Conservation (phyloP, 2,329 filamentous ascomycete genomes). For the Erysiphe pisi region DNA sequence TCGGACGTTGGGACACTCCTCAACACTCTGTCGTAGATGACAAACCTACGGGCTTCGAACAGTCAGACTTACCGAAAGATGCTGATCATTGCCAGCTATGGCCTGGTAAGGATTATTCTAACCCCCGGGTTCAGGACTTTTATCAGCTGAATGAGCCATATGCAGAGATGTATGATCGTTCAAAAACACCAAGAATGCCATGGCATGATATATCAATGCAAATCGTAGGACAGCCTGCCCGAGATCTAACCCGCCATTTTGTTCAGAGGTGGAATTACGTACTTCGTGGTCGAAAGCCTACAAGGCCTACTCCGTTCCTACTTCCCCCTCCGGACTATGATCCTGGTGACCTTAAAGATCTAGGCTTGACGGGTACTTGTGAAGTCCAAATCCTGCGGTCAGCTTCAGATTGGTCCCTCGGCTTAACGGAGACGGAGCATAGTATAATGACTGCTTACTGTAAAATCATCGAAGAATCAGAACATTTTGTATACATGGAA, state of each 20-base stretch:
- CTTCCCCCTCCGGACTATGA: conserved; percentile 89
- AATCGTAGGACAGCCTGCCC: conserved; percentile 86
- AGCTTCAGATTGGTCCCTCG: conserved; percentile 81
- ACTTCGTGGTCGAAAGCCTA: conserved; percentile 81
- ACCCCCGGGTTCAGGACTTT: conserved; percentile 90
- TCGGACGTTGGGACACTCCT: conserved; percentile 93
- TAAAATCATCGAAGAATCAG: conserved; percentile 86
- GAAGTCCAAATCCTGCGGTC: conserved; percentile 94
- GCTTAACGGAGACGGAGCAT: conserved; percentile 75
- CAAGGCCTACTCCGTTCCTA: conserved; percentile 82
- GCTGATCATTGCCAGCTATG: conserved; percentile 91
- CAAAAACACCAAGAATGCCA: conserved; percentile 81
- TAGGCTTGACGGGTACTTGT: conserved; percentile 86
- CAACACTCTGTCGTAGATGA: conserved; percentile 86
- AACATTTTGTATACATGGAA: conserved; percentile 97
- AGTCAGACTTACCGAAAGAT: conserved; percentile 64
- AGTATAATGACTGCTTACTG: conserved; percentile 95
- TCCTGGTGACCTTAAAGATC: conserved; percentile 68
- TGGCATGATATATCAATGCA: conserved; percentile 99
- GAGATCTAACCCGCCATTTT: conserved; percentile 90
- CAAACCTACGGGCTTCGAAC: conserved; percentile 88
- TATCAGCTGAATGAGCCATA: conserved; percentile 88
- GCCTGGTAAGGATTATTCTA: conserved; percentile 97
- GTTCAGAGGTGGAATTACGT: conserved; percentile 98
- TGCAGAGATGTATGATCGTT: conserved; percentile 96